phyloP scores from a whole-genome alignment of 225 moss, liverwort and hornwort species.

The Pseudisothecium myosuroides region DNA sequence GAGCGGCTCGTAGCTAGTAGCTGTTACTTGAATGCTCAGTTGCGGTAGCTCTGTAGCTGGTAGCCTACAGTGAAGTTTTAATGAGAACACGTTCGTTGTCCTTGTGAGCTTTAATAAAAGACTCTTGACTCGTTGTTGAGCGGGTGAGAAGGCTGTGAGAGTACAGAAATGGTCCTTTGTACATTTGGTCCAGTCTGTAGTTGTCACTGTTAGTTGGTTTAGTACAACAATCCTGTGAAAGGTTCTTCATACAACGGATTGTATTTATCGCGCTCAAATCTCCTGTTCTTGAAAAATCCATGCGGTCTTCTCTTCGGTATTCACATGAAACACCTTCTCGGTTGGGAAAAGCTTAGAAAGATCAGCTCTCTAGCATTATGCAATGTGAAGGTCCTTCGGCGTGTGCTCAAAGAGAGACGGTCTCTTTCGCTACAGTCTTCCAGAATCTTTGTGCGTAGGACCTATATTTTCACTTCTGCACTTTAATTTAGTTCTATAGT shows the following conservation, averaged over 20 bases:
- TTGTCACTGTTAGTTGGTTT: not conserved
- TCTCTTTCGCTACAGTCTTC: not conserved
- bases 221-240: not conserved
- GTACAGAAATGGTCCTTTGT: not conserved
- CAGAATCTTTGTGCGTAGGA: not conserved
- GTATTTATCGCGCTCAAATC: not conserved
- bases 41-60: not conserved
- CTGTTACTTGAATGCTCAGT: not conserved
- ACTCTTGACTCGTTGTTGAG: not conserved
- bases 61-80: not conserved
- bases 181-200: not conserved
- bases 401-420: not conserved
- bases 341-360: not conserved
- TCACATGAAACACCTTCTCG: not conserved
- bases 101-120: not conserved
- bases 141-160: not conserved
- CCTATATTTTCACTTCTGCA: not conserved
- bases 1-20: not conserved
- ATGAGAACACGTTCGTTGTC: not conserved
- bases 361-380: not conserved
- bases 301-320: not conserved
- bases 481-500: not conserved
- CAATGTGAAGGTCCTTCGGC: not conserved
- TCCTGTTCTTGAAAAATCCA: not conserved
- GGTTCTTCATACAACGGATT: not conserved